A percentile compares a stretch with the other conserved stretches of the same genome.
Conservation (phyloP, 495 filamentous ascomycete species). For the Aspergillus steynii region DNA sequence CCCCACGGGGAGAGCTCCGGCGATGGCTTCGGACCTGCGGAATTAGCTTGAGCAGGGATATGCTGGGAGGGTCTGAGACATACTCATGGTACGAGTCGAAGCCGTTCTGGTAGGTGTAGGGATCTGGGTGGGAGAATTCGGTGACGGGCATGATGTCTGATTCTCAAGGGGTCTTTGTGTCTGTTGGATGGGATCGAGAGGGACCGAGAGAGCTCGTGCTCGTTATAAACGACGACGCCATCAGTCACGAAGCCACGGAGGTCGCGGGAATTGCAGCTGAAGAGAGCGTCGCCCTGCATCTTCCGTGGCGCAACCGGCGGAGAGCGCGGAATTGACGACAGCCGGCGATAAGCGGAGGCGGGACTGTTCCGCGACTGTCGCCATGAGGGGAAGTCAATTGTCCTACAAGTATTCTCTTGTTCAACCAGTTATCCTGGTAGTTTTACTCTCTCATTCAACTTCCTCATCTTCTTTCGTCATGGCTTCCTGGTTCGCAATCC, state of each 20-base stretch:
- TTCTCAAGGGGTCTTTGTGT: background rate
- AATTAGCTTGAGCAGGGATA: background rate
- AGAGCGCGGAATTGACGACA: conserved; percentile 21
- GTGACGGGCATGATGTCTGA: conserved; percentile 53
- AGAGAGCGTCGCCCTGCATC: background rate
- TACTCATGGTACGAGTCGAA: conserved; percentile 63
- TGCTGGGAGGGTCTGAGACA: conserved; percentile 10
- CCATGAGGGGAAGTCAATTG: conserved; percentile 7
- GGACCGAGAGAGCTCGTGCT: background rate
- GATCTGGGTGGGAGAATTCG: conserved; percentile 53
- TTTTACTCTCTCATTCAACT: background rate
- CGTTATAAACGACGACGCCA: background rate
- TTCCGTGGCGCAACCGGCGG: background rate
- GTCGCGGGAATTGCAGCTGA: background rate
- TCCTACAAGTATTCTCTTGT: conserved; percentile 7
- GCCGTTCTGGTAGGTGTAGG: conserved; percentile 59
- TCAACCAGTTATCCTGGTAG: background rate
- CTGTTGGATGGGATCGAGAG: background rate
- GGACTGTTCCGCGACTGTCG: conserved; percentile 27
- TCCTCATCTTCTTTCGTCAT: conserved; percentile 31
- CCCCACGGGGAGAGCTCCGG: conserved; percentile 62
- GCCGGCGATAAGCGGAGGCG: conserved; percentile 31
- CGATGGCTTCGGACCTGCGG: conserved; percentile 50
- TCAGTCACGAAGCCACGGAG: background rate
- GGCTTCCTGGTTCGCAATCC: conserved; percentile 68